Evolutionary conservation across 768 basidiomycete species (phyloP), one percentile per base, ranked within the genome.

Genomic region (Russula sp.): DNA sequence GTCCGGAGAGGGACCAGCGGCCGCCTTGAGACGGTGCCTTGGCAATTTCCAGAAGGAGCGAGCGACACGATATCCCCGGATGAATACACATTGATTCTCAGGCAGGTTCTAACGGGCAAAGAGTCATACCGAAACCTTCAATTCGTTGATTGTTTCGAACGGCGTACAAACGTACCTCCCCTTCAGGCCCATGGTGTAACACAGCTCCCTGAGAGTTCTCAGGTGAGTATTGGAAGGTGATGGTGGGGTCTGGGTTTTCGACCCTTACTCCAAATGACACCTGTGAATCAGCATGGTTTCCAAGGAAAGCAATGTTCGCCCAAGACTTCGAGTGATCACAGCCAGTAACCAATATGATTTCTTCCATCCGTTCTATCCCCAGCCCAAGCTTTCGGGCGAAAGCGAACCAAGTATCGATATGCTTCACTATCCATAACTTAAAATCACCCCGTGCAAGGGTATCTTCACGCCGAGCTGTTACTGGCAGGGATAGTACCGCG

Each of bases 401-500:
- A 2, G 34, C 9, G 34, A 54, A 54, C 32, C 53, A 54, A 4
- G 6, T 5, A 22, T 54, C 34, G 14, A 36, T 40, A 32, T 62
- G 44, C 36, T 57, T 49, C 24, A 62, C 28, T 7, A 62, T 40
- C 46, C 54, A 62, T 4, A n/a, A 11, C 13, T 34, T 28, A 32
- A 62, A 62, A 40, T 28, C 54, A 16, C 26, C 24, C 22, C 8
- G 1, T 0, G 54, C 46, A 18, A 56, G 9, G 16, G 61, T 62
- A 8, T 62, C 61, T 20, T 62, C 26, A 22, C 48, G 26, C 28
- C 2, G 46, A 26, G 34, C 54, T 2, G 40, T 0, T 13, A 62
- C 54, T 30, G 61, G 61, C n/a, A 62, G 44, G 54, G 46, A 56
- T n/a, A 56, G 22, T 24, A 57, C 36, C 7, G 61, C 54, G n/a